Base-by-base conservation (phyloP, 2,329 filamentous ascomycete species). In the Hortaea werneckii region DNA sequence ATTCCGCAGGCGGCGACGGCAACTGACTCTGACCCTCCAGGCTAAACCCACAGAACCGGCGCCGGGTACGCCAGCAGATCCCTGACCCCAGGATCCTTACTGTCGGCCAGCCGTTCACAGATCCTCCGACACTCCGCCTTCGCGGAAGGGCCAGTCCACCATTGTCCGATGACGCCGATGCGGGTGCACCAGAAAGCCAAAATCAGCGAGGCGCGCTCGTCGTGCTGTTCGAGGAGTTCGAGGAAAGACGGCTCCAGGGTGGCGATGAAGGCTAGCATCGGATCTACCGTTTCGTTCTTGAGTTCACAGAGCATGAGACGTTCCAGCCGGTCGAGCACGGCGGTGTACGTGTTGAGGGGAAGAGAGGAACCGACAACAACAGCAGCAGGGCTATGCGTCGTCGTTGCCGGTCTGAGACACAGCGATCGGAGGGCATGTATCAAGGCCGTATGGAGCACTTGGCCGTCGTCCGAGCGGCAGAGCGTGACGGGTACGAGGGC, bases 101-200 rank as follows among this genome's bases (percentile, higher is more conserved):
- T 37, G 13, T 13, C 30, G 40, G 29, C 34, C 29, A 47, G 27
- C 5, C 41, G 45, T 6, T 12, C 45, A 29, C 45, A 45, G 11
- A 47, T 39, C 3, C 45, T 26, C 8, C 37, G 26, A 29, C 45
- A 47, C 29, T 47, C 45, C n/a, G 35, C 41, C 34, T 10, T 32
- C 5, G 45, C 45, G 6, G 35, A 34, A 5, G 34, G 34, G n/a
- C 41, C 20, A 11, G 40, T 49, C 46, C 46, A 49, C 46, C 46
- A 49, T 27, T 49, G 46, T 34, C 37, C 9, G 29, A 49, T 40
- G 11, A 49, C 11, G n/a, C 38, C 27, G n/a, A 45, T 12, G 9
- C 41, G 30, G n/a, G 43, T 34, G 26, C 43, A 49, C 46, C 46
- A 49, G 20, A 7, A 42, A 11, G 37, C 32, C 13, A 49, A 34